Evolutionary conservation across 2,329 filamentous ascomycete genomes (phyloP).

Genomic region (Xylariomycetidae sp.): DNA sequence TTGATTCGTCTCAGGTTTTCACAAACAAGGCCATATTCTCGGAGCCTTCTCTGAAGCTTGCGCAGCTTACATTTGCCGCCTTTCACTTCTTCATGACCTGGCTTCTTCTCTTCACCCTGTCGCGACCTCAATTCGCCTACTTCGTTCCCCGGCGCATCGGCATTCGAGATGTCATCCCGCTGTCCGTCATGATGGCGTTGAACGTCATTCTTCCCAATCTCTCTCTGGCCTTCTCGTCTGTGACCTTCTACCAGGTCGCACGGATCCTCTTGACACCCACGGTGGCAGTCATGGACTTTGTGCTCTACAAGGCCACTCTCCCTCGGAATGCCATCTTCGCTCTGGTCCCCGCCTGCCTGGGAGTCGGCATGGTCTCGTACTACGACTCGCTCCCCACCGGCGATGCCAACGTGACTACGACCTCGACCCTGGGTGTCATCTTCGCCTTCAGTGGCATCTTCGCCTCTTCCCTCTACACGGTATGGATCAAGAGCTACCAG

Average conservation of each 20-base stretch:
- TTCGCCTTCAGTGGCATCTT: conserved; percentile 62
- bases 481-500: conserved; percentile 64
- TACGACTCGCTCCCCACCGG: conserved; percentile 56
- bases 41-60: conserved; percentile 54
- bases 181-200: conserved; percentile 63
- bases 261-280: conserved; percentile 63
- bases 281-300: conserved; percentile 60
- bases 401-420: conserved; percentile 48
- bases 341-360: conserved; percentile 57
- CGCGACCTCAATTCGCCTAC: conserved; percentile 51
- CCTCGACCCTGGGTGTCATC: conserved; percentile 53
- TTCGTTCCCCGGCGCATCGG: conserved; percentile 54
- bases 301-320: conserved; percentile 54
- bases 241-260: conserved; percentile 67
- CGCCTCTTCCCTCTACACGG: conserved; percentile 63
- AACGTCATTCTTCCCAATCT: conserved; percentile 68
- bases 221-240: conserved; percentile 61
- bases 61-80: conserved; percentile 61
- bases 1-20: conserved; percentile 61
- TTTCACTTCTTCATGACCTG: conserved; percentile 67
- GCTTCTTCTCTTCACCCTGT: conserved; percentile 57
- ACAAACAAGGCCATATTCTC: conserved; percentile 68
- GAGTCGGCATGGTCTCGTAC: conserved; percentile 63
- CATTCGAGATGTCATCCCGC: conserved; percentile 54
- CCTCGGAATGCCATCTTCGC: conserved; percentile 49